Percentiles rank a stretch among this genome's conserved stretches.
Conservation (phyloP, 208 protist species). For the Leishmania amazonensis region DNA sequence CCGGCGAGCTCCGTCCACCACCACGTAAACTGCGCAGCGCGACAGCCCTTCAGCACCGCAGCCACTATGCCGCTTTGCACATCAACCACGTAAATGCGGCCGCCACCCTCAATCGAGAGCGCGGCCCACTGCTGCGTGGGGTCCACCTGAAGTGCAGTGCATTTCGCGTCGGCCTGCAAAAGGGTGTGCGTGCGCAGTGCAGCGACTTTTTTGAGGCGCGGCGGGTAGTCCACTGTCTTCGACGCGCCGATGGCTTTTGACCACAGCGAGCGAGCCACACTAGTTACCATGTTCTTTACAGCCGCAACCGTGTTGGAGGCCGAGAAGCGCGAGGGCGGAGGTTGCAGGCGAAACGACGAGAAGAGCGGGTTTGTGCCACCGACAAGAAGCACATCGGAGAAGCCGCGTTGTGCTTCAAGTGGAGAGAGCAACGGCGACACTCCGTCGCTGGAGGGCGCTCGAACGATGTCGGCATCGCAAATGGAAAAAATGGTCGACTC, state of each 20-base stretch:
- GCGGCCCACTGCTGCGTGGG: conserved; percentile 71
- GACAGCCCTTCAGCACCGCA: conserved; percentile 72
- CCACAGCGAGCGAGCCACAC: conserved; percentile 50
- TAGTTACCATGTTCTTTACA: conserved; percentile 47
- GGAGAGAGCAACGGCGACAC: conserved; percentile 20
- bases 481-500: conserved; percentile 18
- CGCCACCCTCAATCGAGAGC: conserved; percentile 46
- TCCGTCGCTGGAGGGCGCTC: not conserved
- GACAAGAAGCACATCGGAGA: conserved; percentile 42
- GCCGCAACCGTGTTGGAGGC: conserved; percentile 51
- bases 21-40: conserved; percentile 74
- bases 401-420: not conserved
- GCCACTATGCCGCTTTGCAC: conserved; percentile 49
- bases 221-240: conserved; percentile 4
- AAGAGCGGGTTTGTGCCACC: conserved; percentile 62
- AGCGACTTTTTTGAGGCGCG: conserved; percentile 37
- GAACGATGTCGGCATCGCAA: conserved; percentile 27
- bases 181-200: conserved; percentile 32
- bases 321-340: conserved; percentile 36
- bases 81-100: conserved; percentile 76
- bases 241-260: conserved; percentile 23
- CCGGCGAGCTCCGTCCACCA: conserved; percentile 32
- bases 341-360: conserved; percentile 56
- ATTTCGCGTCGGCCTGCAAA: conserved; percentile 59
- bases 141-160: conserved; percentile 62